phyloP scores from a whole-genome alignment of 768 basidiomycete species.

The Hortiboletus flavorubellus region DNA sequence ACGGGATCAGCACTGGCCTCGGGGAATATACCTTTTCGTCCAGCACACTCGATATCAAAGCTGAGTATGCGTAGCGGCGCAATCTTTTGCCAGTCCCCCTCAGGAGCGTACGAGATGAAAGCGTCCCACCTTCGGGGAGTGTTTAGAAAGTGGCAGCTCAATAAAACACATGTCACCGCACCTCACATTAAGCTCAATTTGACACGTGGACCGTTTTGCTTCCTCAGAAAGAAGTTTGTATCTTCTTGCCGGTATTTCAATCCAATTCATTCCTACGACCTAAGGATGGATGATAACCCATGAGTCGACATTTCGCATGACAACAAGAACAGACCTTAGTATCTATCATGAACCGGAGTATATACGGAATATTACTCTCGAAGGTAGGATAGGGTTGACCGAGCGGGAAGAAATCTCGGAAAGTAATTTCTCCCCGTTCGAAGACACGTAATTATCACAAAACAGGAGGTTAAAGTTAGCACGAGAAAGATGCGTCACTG shows the following conservation, averaged over 20 bases:
- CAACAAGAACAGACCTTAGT: constrained; percentile 58
- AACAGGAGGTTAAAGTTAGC: constrained; percentile 16
- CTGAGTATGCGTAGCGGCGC: constrained; percentile 93
- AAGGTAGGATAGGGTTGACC: constrained; percentile 61
- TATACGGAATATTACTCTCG: constrained; percentile 93
- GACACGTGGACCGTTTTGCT: constrained; percentile 75
- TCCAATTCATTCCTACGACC: constrained; percentile 99
- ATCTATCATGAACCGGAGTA: constrained; percentile 97
- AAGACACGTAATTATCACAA: constrained; percentile 50
- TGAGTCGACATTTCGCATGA: background rate
- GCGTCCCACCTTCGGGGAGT: constrained; percentile 59
- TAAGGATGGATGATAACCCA: constrained; percentile 26
- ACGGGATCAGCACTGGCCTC: constrained; percentile 89
- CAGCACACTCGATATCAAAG: constrained; percentile 99
- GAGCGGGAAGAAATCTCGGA: constrained; percentile 53
- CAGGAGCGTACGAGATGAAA: constrained; percentile 88
- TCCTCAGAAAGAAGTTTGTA: constrained; percentile 61
- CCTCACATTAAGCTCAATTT: constrained; percentile 82
- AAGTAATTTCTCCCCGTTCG: constrained; percentile 72
- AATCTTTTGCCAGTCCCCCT: constrained; percentile 87
- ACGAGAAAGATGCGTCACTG: background rate
- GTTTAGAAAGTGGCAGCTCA: constrained; percentile 3
- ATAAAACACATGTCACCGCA: constrained; percentile 32
- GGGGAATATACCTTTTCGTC: constrained; percentile 95
- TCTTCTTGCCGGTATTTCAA: constrained; percentile 82